Conservation (phyloP, 2,329 filamentous ascomycete species). For the Paecilomyces niveus region DNA sequence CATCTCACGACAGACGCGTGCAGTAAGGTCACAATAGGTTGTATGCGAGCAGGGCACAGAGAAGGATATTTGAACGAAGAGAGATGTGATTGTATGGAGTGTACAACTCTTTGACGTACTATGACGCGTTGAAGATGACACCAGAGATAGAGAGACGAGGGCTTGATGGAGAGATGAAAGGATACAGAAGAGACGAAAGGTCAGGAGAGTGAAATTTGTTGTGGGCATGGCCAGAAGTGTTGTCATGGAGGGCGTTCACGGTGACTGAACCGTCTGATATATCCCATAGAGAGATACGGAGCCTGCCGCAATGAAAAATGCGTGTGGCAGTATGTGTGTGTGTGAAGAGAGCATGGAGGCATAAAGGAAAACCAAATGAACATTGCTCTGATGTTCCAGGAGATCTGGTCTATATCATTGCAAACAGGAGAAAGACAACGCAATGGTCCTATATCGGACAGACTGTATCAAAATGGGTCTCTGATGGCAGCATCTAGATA, state of each 20-base stretch:
- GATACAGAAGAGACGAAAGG: not conserved
- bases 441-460: not conserved
- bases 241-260: not conserved
- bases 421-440: not conserved
- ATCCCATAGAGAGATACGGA: not conserved
- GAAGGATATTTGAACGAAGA: not conserved
- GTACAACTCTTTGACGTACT: not conserved
- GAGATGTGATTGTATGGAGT: not conserved
- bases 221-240: not conserved
- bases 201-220: not conserved
- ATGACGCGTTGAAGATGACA: not conserved
- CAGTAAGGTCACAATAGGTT: not conserved
- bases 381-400: not conserved
- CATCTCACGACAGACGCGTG: constrained; percentile 8
- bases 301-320: not conserved
- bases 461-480: not conserved
- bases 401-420: not conserved
- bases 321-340: not conserved
- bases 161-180: not conserved
- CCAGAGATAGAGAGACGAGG: not conserved
- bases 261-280: not conserved
- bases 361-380: not conserved
- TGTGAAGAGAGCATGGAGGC: not conserved
- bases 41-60: not conserved
- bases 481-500: not conserved